A percentile compares a stretch with the other conserved stretches of the same genome.
These are phyloP conservation scores for Penicillium tannophilum DNA, from an alignment of 495 filamentous ascomycete species.

Conservation along the genomic window DNA sequence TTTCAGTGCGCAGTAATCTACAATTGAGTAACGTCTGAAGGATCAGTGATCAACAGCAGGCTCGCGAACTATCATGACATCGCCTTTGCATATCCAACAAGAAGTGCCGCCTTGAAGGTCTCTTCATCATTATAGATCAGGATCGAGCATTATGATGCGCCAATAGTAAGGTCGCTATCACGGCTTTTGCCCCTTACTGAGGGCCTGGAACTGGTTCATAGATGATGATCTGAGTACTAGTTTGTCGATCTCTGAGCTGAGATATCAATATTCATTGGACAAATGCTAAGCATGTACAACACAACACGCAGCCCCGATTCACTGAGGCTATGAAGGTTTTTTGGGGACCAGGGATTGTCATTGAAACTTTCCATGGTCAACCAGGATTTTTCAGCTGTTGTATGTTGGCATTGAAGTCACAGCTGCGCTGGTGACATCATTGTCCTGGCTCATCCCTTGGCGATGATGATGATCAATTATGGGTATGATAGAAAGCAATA, in stretches of 20 bases:
- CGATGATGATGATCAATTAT: constrained; percentile 1
- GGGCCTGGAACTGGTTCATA: background rate
- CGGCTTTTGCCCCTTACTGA: background rate
- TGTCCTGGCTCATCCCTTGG: constrained; percentile 6
- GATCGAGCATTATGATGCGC: background rate
- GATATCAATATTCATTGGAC: background rate
- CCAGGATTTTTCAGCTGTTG: background rate
- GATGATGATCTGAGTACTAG: constrained; percentile 7
- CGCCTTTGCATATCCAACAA: background rate
- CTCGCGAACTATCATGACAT: constrained; percentile 8
- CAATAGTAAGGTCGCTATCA: background rate
- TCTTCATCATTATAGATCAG: background rate
- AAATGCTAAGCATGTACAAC: background rate
- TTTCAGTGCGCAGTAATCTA: no score
- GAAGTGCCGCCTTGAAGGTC: background rate
- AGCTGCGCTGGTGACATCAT: constrained; percentile 18
- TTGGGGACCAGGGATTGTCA: background rate
- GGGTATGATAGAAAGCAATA: background rate
- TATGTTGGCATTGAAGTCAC: constrained; percentile 11
- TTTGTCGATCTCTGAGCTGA: constrained; percentile 5
- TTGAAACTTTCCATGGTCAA: background rate
- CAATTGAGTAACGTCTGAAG: background rate
- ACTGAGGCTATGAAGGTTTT: background rate
- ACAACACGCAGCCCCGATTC: background rate
- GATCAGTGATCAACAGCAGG: background rate